Base-by-base conservation (phyloP, 805 yeast genomes). In the Pichia rugopelliculosa region DNA sequence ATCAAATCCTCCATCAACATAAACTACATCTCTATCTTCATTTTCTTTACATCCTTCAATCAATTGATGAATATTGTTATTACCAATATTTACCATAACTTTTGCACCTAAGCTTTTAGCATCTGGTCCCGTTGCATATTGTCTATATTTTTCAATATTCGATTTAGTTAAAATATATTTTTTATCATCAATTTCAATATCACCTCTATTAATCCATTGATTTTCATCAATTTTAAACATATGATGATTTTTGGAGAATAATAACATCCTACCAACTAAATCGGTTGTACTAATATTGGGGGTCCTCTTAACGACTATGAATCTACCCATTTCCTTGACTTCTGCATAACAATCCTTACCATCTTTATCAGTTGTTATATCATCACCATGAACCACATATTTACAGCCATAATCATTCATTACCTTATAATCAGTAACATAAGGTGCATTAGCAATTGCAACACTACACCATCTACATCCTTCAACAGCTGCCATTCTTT, bases 351-450 rank as follows among this genome's bases (percentile, higher is more conserved):
- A 88, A 67, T 93, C 99, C 48, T 87, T 82, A 2, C 99, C 99
- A 59, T 87, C 75, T 15, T 96, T 96, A 66, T 93, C 98, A 2
- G 97, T 86, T 23, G 97, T 93, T 55, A 93, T 88, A 61, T 93
- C 99, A 66, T 93, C 99, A 7, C 99, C 99, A 65, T 93, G 99
- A 11, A 93, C 96, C n/a, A 93, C 99, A 62, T 82, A 93, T 59
- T 79, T 67, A 69, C 99, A 93, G 7, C 76, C 77, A 59, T 78
- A 78, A 23, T 71, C 55, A 56, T 85, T 88, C 87, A 89, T 76
- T 45, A 87, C 84, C 38, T 68, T 69, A 1, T 95, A 95, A 53
- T 81, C 85, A 0, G 99, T 93, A 13, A 91, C 97, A 61, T 93
- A 93, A 2, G 99, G 99, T 0, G 98, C 97, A 53, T 75, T 71